These are phyloP conservation scores for Komagataella ulmi DNA, from an alignment of 805 yeast genomes.

Conservation along the genomic window DNA sequence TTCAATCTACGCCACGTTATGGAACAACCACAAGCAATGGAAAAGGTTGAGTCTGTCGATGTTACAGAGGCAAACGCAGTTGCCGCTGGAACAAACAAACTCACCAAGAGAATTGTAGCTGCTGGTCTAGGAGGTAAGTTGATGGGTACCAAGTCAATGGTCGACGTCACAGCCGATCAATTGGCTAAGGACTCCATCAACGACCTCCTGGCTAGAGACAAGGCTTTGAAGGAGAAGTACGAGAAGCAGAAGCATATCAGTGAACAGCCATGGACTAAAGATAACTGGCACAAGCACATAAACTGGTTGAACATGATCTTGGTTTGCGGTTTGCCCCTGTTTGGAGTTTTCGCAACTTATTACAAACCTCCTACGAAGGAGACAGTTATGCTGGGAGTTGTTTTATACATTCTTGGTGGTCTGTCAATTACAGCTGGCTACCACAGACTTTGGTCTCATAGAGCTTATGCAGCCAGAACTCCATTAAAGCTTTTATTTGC, in stretches of 20 bases:
- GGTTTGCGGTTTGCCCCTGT: slow-evolving; percentile 45
- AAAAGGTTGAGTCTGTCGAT: slow-evolving; percentile 29
- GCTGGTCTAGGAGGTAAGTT: slow-evolving; percentile 62
- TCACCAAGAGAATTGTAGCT: slow-evolving; percentile 60
- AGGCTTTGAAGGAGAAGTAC: slow-evolving; percentile 26
- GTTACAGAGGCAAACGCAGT: slow-evolving; percentile 60
- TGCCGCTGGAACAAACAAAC: slow-evolving; percentile 72
- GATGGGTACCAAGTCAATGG: slow-evolving; percentile 74
- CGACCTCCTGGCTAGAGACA: slow-evolving; percentile 29
- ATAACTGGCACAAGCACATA: slow-evolving; percentile 62
- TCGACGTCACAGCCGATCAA: slow-evolving; percentile 53
- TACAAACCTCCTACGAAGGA: slow-evolving; percentile 34
- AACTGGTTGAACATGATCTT: slow-evolving; percentile 67
- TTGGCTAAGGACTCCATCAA: slow-evolving; percentile 38
- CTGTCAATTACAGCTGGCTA: slow-evolving; percentile 76
- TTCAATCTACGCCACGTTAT: neutral
- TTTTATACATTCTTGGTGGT: slow-evolving; percentile 49
- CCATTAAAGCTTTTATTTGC: slow-evolving; percentile 58
- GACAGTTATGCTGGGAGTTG: slow-evolving; percentile 31
- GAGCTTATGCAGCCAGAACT: slow-evolving; percentile 49
- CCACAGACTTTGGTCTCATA: slow-evolving; percentile 71
- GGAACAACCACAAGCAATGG: neutral
- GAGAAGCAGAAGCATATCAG: slow-evolving; percentile 43
- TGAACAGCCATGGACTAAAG: slow-evolving; percentile 65
- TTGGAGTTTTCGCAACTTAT: slow-evolving; percentile 34